Evolutionary conservation across 2,329 filamentous ascomycete species (phyloP), one percentile per base, ranked within the genome.

Genomic region (Tricladium varicosporioides): DNA sequence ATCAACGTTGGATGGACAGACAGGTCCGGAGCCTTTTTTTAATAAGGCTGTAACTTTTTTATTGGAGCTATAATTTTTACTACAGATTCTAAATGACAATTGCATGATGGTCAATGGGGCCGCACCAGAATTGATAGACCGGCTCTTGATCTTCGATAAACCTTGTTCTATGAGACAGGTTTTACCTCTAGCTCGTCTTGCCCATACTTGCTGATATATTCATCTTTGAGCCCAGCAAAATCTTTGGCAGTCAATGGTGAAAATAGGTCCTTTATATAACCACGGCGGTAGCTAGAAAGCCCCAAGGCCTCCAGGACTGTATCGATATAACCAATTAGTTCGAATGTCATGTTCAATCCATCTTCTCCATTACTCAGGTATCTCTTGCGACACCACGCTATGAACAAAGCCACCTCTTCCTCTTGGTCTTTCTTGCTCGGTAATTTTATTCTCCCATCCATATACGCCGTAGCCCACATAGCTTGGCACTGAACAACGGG

Each of bases 171-270:
- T 7, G 22, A 7, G 22, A 27, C 22, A 27, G 22, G 7, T 27
- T 27, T 3, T 27, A 27, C 22, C 7, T 27, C 4, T 27, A 27
- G 11, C 22, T 48, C 31, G 13, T 56, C 31, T 31, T 48, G 51
- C 5, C 54, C 48, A 51, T 51, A 54, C 43, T 56, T 58, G 44
- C 48, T 32, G 3, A 46, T 44, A 31, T 55, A 69, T 53, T 70
- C 68, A 36, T 55, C 54, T 52, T 59, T 64, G 47, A 67, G 54
- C 13, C 59, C 62, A 11, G 51, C 55, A 5, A 66, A 53, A 58
- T 69, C 62, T 18, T 59, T 58, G 46, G 65, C 61, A 58, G 56
- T 62, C 22, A 7, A 27, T 27, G 46, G 46, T 10, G 10, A 18
- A 48, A 48, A 48, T n/a, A 48, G 22, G 31, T 48, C 46, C 22